These are phyloP conservation scores for Brassica incana DNA, from an alignment of 345 rosid species.

Conservation along the genomic window DNA sequence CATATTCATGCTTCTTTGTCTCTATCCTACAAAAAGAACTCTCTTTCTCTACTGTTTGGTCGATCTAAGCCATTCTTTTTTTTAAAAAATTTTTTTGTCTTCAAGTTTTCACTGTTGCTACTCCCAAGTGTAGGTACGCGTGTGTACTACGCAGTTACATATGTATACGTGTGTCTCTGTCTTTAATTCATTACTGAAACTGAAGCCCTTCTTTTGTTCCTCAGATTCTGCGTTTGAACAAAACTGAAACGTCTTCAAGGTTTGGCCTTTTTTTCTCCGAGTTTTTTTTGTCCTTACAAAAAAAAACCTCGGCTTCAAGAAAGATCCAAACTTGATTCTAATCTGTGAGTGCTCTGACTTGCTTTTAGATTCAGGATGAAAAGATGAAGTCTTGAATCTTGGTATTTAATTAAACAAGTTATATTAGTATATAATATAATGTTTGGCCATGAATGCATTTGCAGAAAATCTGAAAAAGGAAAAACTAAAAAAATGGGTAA, in stretches of 20 bases:
- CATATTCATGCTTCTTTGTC: constrained; percentile 20
- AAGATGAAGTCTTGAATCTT: background rate
- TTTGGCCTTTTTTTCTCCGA: constrained; percentile 25
- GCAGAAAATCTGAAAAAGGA: constrained; percentile 15
- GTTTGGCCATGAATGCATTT: constrained; percentile 8
- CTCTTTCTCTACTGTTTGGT: background rate
- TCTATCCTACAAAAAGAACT: constrained; percentile 1
- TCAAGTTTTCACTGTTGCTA: constrained; percentile 12
- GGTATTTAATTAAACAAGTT: background rate
- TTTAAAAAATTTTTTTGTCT: background rate
- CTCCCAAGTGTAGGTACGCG: constrained; percentile 31
- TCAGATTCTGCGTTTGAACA: constrained; percentile 29
- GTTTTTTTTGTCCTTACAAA: constrained; percentile 31
- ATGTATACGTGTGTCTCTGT: constrained; percentile 14
- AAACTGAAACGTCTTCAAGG: constrained; percentile 17
- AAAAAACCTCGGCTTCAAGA: constrained; percentile 17
- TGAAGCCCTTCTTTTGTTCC: background rate
- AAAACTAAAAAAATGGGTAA: constrained; percentile 58
- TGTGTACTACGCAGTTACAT: constrained; percentile 30
- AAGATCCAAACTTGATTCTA: constrained; percentile 31
- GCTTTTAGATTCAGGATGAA: constrained; percentile 7
- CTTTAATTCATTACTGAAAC: constrained; percentile 17
- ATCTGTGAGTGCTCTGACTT: constrained; percentile 26
- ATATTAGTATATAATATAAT: background rate
- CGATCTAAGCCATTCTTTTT: background rate